Evolutionary conservation across 2,329 filamentous ascomycete species (phyloP).

Genomic region (Neopestalotiopsis sp.): DNA sequence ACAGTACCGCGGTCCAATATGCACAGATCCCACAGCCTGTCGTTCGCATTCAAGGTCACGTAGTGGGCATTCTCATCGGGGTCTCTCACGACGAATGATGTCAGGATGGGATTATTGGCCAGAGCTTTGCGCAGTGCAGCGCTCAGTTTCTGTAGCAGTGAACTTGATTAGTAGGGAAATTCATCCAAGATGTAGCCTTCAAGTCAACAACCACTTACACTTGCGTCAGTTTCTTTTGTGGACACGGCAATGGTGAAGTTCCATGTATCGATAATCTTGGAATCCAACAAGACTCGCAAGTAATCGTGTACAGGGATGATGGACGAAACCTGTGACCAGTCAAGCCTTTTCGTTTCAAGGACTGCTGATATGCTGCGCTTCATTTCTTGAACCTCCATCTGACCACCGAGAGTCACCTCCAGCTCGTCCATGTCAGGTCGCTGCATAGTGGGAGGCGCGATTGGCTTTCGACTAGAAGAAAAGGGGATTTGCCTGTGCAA

Average conservation of each 20-base stretch:
- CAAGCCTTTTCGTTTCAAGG: background rate
- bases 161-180: background rate
- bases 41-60: background rate
- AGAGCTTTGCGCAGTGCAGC: background rate
- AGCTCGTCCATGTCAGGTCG: background rate
- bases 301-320: conserved; percentile 13
- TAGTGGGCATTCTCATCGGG: background rate
- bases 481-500: background rate
- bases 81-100: background rate
- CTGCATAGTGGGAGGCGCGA: fast-evolving
- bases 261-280: conserved; percentile 8
- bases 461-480: background rate
- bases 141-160: background rate
- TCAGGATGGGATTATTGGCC: background rate
- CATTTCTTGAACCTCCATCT: background rate
- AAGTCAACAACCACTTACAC: background rate
- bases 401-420: background rate
- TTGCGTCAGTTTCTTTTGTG: background rate
- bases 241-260: conserved; percentile 12
- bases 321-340: background rate
- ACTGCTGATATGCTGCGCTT: background rate
- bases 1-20: background rate
- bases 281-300: conserved; percentile 7
- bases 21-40: background rate
- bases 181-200: background rate